Evolutionary conservation across 1,284 basidiomycete species (phyloP).

Genomic region (Puccinia horiana): DNA sequence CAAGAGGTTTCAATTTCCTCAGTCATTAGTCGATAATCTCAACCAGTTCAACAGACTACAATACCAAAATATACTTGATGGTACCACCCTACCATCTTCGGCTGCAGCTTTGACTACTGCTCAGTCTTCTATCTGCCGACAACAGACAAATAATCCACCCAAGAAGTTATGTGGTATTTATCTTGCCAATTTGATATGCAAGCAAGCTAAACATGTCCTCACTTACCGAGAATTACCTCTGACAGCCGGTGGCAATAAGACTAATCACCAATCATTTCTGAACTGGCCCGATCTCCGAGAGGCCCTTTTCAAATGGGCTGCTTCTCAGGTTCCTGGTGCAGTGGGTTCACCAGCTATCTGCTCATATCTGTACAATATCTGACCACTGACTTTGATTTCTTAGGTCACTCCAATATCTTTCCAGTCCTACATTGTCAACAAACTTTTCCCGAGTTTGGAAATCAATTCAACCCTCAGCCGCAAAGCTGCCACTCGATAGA

Average conservation of each 20-base stretch:
- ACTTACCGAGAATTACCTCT: not conserved
- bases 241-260: not conserved
- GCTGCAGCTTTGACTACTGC: not conserved
- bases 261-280: not conserved
- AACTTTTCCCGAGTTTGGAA: not conserved
- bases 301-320: conserved; percentile 1
- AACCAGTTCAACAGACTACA: not conserved
- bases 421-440: not conserved
- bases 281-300: not conserved
- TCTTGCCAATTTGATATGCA: not conserved
- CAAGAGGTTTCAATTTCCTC: not conserved
- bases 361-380: not conserved
- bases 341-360: not conserved
- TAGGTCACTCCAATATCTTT: conserved; percentile 20
- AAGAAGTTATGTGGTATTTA: not conserved
- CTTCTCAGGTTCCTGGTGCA: conserved; percentile 4
- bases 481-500: not conserved
- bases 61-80: not conserved
- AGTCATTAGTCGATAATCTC: not conserved
- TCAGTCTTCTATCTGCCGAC: conserved; percentile 2
- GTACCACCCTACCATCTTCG: not conserved
- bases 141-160: not conserved
- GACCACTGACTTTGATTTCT: not conserved
- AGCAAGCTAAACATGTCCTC: not conserved
- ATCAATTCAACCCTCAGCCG: not conserved